These are phyloP conservation scores for Kappamyces sp. DNA, from an alignment of 192 early-diverging fungal species.

Conservation along the genomic window DNA sequence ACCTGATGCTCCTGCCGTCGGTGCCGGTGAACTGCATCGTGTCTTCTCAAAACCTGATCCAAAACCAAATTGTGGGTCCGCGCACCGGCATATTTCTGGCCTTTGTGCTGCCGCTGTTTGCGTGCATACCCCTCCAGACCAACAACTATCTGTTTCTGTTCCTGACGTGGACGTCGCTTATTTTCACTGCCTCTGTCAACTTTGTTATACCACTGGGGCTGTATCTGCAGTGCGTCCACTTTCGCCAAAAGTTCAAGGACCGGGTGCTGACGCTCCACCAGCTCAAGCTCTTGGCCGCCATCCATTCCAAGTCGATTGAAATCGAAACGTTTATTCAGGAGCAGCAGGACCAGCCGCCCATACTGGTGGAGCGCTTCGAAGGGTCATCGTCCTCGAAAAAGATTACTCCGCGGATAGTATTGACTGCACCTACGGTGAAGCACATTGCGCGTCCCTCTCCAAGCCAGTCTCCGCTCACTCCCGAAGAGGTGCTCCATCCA, in stretches of 20 bases:
- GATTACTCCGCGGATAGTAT: no score
- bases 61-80: conserved; percentile 34
- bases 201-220: conserved; percentile 51
- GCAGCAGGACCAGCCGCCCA: no score
- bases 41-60: conserved; percentile 36
- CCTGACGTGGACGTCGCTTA: conserved; percentile 46
- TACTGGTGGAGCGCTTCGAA: no score
- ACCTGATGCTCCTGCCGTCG: conserved; percentile 46
- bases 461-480: no score
- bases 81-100: conserved; percentile 24
- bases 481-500: no score
- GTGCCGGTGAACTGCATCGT: conserved; percentile 48
- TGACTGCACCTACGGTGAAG: no score
- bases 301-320: conserved; percentile 14
- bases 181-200: conserved; percentile 46
- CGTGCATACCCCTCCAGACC: conserved; percentile 40
- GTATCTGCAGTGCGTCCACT: conserved; percentile 44
- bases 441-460: no score
- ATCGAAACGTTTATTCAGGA: conserved; percentile 6
- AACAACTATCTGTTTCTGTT: conserved; percentile 28
- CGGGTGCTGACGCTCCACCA: conserved; percentile 8
- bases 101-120: conserved; percentile 41
- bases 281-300: conserved; percentile 5
- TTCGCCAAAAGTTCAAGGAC: conserved; percentile 38
- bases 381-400: no score